A percentile compares a stretch with the other conserved stretches of the same genome.
Conservation (phyloP, 345 rosid genomes). For the Populus simonii region DNA sequence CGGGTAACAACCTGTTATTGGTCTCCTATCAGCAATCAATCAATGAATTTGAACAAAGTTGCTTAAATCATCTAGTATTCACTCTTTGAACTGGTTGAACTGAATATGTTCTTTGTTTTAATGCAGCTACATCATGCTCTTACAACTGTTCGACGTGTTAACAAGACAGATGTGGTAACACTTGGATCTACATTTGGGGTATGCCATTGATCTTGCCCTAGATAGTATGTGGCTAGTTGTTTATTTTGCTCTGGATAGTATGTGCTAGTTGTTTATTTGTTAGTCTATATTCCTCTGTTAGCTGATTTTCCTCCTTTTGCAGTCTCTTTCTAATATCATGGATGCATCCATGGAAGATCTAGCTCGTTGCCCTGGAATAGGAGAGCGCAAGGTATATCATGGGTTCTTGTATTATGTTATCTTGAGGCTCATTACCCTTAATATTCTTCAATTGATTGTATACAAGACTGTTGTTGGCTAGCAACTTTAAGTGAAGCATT, state of each 20-base stretch:
- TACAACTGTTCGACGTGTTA: constrained; percentile 73
- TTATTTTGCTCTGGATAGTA: neutral
- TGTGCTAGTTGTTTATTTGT: neutral
- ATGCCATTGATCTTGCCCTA: constrained; percentile 12
- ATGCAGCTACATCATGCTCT: constrained; percentile 71
- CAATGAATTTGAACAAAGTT: neutral
- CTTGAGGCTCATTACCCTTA: neutral
- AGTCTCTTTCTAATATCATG: constrained; percentile 82
- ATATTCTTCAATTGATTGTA: neutral
- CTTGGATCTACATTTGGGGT: constrained; percentile 96
- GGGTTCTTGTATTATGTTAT: neutral
- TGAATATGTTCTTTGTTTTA: constrained; percentile 18
- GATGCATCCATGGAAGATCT: constrained; percentile 97
- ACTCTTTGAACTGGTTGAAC: constrained; percentile 5
- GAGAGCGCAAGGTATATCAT: constrained; percentile 76
- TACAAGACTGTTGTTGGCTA: neutral
- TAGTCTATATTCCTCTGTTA: neutral
- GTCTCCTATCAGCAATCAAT: neutral
- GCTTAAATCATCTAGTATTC: neutral
- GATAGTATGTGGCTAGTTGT: neutral
- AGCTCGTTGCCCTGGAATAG: constrained; percentile 93
- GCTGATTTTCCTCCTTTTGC: constrained; percentile 18
- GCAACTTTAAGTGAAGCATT: neutral
- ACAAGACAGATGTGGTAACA: constrained; percentile 93
- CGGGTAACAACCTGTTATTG: constrained; percentile 42